Evolutionary conservation across 179 eudicot genomes (phyloP), one percentile per base, ranked within the genome.

Genomic region (Spergularia azorica): DNA sequence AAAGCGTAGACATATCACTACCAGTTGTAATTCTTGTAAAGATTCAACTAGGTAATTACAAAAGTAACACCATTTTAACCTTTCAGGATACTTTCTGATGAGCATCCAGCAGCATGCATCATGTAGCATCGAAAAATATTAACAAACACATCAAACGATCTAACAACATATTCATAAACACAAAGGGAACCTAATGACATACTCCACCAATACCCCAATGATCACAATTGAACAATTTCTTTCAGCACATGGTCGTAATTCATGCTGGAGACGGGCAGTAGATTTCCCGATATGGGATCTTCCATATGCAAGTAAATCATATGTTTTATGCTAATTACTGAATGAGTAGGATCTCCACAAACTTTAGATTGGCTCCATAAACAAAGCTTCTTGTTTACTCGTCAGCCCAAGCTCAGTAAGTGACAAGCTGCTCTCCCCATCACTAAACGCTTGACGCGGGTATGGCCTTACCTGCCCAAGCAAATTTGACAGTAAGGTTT

Each of bases 321-420:
- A 48, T 70, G 17, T 43, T 77, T 51, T 9, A 21, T 60, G 38
- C 41, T 67, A 64, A 78, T 69, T 57, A 73, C 79, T 12, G 63
- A 70, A 57, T 71, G 75, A 8, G 36, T 39, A 15, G 58, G 58
- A 38, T 76, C 61, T 67, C 83, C 67, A 72, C 74, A 77, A 48
- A 17, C 43, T 72, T 20, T 65, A 86, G 61, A 91, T 89, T 79
- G 83, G 78, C 91, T 95, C 99, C 78, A 95, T 82, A 80, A 89
- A 95, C 73, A 95, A 82, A 17, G 99, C 99, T 82, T 95, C 99
- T 75, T 93, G 99, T 79, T 91, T 95, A 89, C 99, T 91, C 67
- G 90, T 88, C 77, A 93, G 84, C 46, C 99, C 97, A 71, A 91
- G 86, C 77, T 95, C 97, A 55, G 71, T 86, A 67, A 95, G 77